phyloP scores from a whole-genome alignment of 345 rosid genomes.

The Sisymbrium irio region DNA sequence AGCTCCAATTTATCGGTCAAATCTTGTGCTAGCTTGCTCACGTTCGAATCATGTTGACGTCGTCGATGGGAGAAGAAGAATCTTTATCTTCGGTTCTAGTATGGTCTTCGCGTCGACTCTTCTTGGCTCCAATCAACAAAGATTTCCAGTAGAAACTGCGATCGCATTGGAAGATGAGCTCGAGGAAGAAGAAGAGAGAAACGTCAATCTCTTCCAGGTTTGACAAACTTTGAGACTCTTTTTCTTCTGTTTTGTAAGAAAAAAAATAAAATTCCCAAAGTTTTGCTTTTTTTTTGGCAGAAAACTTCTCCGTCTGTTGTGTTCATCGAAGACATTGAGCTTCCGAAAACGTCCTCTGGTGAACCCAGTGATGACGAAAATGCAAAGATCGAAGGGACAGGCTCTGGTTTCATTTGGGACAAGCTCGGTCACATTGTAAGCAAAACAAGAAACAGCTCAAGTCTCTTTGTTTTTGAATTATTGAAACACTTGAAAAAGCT shows the following conservation, averaged over 20 bases:
- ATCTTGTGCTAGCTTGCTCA: conserved; percentile 24
- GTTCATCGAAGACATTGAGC: conserved; percentile 66
- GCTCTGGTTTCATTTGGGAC: conserved; percentile 96
- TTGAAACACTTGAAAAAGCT: not conserved
- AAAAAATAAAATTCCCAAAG: not conserved
- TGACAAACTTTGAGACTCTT: not conserved
- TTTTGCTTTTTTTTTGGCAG: conserved; percentile 22
- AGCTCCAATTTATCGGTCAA: conserved; percentile 12
- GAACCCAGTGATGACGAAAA: conserved; percentile 38
- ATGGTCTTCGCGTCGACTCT: conserved; percentile 34
- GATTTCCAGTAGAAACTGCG: conserved; percentile 35
- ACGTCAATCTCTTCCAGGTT: conserved; percentile 77
- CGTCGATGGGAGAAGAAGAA: conserved; percentile 37
- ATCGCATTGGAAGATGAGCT: conserved; percentile 55
- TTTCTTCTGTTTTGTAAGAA: not conserved
- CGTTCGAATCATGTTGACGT: conserved; percentile 18
- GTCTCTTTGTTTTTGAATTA: not conserved
- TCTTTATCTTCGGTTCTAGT: conserved; percentile 46
- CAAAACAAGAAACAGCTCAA: not conserved
- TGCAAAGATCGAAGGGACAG: conserved; percentile 76
- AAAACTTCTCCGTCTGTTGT: conserved; percentile 76
- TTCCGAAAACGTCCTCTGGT: conserved; percentile 43
- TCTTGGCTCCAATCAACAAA: conserved; percentile 15
- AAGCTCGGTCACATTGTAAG: conserved; percentile 91
- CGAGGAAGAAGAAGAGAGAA: conserved; percentile 68